Base-by-base conservation (phyloP, 139 green algal species). In the Micromonas pusilla region DNA sequence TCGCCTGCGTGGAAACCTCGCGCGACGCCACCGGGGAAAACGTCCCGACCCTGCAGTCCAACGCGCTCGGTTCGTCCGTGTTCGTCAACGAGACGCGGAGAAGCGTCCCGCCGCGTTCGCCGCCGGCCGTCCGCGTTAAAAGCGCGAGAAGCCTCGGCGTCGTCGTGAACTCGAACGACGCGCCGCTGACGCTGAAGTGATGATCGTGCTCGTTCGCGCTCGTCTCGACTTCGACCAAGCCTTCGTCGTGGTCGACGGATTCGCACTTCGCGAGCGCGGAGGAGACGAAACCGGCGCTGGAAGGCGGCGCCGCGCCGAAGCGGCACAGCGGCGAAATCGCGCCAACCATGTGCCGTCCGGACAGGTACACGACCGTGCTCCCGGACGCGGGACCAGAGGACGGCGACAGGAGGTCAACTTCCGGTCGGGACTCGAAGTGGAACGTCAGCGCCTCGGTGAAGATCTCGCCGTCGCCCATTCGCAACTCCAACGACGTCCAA, bases 241-340 rank as follows among this genome's bases (percentile, higher is more conserved):
- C 70, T 6, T 76, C 36, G 3, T 28, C 21, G 26, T 76, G 34
- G 26, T 33, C n/a, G 36, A 30, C 6, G 3, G 21, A 30, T 76
- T 76, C 70, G 70, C 70, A 76, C 34, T 25, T 63, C 13, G 63
- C 37, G 36, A 76, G 33, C 70, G 70, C 36, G 21, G 70, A 76
- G 33, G 70, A 76, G 3, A 76, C 37, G 3, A 32, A 63, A 5
- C 6, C 20, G 3, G 34, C 70, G 70, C 60, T 68, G 13, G 60
- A 68, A 32, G 26, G 26, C 9, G 25, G 23, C 6, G 13, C 60
- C 5, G 26, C 23, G 19, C n/a, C 70, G 26, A n/a, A 73, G 23
- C 25, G 4, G 30, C 33, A 73, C 5, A 45, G 9, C 45, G 45
- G 9, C 9, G 9, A 9, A 57, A 23, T 16, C 9, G 9, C 9